Evolutionary conservation across 345 rosid genomes (phyloP).

Genomic region (Gossypium arboreum): DNA sequence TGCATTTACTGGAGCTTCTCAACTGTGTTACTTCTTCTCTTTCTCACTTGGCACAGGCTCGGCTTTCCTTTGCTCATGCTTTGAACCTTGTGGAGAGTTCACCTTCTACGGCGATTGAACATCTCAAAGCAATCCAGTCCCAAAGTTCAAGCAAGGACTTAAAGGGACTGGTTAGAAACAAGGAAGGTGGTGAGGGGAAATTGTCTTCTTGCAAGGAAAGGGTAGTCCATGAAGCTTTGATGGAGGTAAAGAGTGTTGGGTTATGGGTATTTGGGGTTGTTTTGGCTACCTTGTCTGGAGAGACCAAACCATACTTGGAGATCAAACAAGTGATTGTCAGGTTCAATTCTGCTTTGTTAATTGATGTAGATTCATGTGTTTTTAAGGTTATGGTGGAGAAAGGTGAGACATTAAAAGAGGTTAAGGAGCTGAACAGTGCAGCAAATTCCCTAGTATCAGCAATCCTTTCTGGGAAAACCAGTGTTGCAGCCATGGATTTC

Average conservation of each 20-base stretch:
- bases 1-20: conserved; percentile 43
- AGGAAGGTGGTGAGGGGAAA: conserved; percentile 16
- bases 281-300: conserved; percentile 42
- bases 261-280: conserved; percentile 43
- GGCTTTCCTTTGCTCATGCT: conserved; percentile 45
- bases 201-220: conserved; percentile 31
- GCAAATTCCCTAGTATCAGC: conserved; percentile 36
- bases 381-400: conserved; percentile 20
- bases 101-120: conserved; percentile 34
- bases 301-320: conserved; percentile 34
- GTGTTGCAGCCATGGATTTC: conserved; percentile 39
- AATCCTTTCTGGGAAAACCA: conserved; percentile 20
- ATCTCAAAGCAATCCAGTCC: conserved; percentile 29
- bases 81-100: conserved; percentile 35
- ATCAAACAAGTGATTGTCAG: conserved; percentile 23
- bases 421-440: conserved; percentile 40
- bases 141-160: conserved; percentile 20
- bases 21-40: conserved; percentile 41
- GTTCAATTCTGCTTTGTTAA: conserved; percentile 23
- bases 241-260: conserved; percentile 36
- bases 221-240: conserved; percentile 39
- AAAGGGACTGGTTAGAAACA: not conserved
- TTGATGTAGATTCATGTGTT: conserved; percentile 27
- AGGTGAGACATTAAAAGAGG: conserved; percentile 36
- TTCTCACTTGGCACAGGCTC: conserved; percentile 39